Evolutionary conservation across 345 rosid species (phyloP).

Genomic region (Gynandropsis gynandra): DNA sequence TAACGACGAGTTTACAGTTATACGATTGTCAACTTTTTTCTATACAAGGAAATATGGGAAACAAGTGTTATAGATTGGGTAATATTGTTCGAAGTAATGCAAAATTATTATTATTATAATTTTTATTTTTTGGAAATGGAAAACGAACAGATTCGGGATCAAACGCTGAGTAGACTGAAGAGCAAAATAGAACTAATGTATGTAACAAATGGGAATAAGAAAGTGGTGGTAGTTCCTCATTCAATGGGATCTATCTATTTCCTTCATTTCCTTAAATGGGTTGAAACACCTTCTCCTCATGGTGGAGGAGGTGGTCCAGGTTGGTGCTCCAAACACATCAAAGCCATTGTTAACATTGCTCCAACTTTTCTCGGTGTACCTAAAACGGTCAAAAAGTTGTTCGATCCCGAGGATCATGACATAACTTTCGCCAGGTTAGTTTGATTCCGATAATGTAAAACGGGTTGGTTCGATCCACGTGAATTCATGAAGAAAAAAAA

Average conservation of each 20-base stretch:
- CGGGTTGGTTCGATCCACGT: too few relatives aligned
- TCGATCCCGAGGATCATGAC: slow-evolving; percentile 56
- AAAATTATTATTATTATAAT: too few relatives aligned
- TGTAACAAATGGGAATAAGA: slow-evolving; percentile 45
- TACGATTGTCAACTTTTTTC: too few relatives aligned
- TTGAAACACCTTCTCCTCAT: slow-evolving; percentile 50
- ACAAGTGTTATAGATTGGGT: too few relatives aligned
- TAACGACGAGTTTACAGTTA: too few relatives aligned
- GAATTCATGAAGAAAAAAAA: too few relatives aligned
- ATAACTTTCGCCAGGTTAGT: slow-evolving; percentile 42
- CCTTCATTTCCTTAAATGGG: slow-evolving; percentile 83
- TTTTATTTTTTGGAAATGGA: too few relatives aligned
- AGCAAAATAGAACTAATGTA: slow-evolving; percentile 67
- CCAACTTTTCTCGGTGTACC: slow-evolving; percentile 67
- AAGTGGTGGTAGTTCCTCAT: slow-evolving; percentile 80
- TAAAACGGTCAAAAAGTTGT: slow-evolving; percentile 43
- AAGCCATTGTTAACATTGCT: slow-evolving; percentile 58
- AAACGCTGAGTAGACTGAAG: slow-evolving; percentile 63
- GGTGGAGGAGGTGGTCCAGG: slow-evolving; percentile 59
- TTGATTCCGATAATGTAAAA: too few relatives aligned
- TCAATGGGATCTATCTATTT: slow-evolving; percentile 70
- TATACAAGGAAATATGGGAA: too few relatives aligned
- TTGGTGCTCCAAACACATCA: slow-evolving; percentile 69
- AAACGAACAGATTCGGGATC: slow-evolving; percentile 67
- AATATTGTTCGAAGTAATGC: too few relatives aligned